Evolutionary conservation across 1,284 basidiomycete genomes (phyloP).

Genomic region (Cutaneotrichosporon mucoides): DNA sequence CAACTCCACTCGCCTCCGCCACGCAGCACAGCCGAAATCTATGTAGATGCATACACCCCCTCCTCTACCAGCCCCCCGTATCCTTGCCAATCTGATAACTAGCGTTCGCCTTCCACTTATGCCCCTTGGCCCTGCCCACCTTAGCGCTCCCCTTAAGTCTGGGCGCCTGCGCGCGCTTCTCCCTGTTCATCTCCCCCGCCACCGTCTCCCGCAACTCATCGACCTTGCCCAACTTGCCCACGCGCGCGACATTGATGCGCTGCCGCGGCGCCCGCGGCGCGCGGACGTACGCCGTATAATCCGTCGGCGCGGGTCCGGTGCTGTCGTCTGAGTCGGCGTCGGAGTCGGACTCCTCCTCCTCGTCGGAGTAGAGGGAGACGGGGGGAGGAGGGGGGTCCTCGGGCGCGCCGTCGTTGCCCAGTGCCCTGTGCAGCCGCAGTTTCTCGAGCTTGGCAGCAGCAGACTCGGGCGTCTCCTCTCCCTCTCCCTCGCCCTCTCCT

Average conservation of each 20-base stretch:
- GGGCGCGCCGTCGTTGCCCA: slow-evolving; percentile 36
- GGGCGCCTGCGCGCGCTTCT: slow-evolving; percentile 67
- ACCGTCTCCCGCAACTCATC: slow-evolving; percentile 56
- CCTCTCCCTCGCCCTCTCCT: slow-evolving; percentile 44
- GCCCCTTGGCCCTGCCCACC: slow-evolving; percentile 69
- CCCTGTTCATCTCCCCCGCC: slow-evolving; percentile 61
- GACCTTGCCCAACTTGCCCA: slow-evolving; percentile 25
- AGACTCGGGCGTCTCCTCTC: slow-evolving; percentile 28
- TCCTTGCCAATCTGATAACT: slow-evolving; percentile 1
- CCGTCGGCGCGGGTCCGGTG: slow-evolving; percentile 19
- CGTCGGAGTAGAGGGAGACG: slow-evolving; percentile 7
- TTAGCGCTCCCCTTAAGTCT: slow-evolving; percentile 62
- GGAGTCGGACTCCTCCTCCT: slow-evolving; percentile 21
- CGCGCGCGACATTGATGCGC: slow-evolving; percentile 5
- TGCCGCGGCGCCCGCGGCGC: slow-evolving; percentile 10
- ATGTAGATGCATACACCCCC: background rate
- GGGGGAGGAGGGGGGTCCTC: slow-evolving; percentile 12
- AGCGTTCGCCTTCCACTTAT: slow-evolving; percentile 63
- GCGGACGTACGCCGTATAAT: slow-evolving; percentile 40
- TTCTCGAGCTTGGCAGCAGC: slow-evolving; percentile 33
- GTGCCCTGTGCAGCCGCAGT: slow-evolving; percentile 37
- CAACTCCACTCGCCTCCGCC: too few relatives aligned
- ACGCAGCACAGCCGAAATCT: too few relatives aligned
- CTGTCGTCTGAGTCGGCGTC: slow-evolving; percentile 23
- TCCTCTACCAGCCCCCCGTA: background rate